Conservation (phyloP, 768 basidiomycete species). For the Aureoboletus auriporus region DNA sequence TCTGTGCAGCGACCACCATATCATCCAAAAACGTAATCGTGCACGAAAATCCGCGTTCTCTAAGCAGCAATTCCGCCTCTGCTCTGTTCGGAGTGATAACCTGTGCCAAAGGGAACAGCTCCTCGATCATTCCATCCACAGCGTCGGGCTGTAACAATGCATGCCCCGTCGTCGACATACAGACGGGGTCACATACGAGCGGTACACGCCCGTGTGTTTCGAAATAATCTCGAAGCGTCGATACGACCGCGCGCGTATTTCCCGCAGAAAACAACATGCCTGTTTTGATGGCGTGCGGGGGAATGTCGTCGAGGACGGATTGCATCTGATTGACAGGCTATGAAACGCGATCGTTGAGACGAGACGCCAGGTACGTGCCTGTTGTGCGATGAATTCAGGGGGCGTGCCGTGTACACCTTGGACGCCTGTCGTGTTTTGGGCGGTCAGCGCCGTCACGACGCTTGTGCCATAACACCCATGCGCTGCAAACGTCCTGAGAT, state of each 20-base stretch:
- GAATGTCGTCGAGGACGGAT: slow-evolving; percentile 69
- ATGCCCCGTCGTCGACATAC: slow-evolving; percentile 87
- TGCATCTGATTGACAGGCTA: slow-evolving; percentile 44
- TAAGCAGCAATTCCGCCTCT: slow-evolving; percentile 72
- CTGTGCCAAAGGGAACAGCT: slow-evolving; percentile 67
- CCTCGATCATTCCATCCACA: slow-evolving; percentile 48
- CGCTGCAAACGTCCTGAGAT: slow-evolving; percentile 81
- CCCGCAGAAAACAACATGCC: slow-evolving; percentile 79
- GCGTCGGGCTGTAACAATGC: slow-evolving; percentile 68
- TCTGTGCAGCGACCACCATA: slow-evolving; percentile 55
- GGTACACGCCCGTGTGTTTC: slow-evolving; percentile 35
- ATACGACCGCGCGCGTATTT: slow-evolving; percentile 48
- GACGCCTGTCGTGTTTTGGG: slow-evolving; percentile 87
- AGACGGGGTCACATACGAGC: slow-evolving; percentile 86
- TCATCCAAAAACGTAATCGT: slow-evolving; percentile 47
- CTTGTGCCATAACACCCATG: slow-evolving; percentile 77
- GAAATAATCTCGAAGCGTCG: slow-evolving; percentile 45
- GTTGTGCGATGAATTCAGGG: slow-evolving; percentile 66
- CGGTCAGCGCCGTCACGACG: slow-evolving; percentile 80
- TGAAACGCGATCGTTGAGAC: not conserved
- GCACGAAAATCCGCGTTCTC: slow-evolving; percentile 25
- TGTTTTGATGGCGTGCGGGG: slow-evolving; percentile 74
- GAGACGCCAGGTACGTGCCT: slow-evolving; percentile 42
- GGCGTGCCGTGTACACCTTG: slow-evolving; percentile 67
- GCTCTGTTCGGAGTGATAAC: slow-evolving; percentile 83